Percentiles rank a stretch among this genome's conserved stretches.
phyloP scores from a whole-genome alignment of 345 rosid genomes.

The Populus deltoides region DNA sequence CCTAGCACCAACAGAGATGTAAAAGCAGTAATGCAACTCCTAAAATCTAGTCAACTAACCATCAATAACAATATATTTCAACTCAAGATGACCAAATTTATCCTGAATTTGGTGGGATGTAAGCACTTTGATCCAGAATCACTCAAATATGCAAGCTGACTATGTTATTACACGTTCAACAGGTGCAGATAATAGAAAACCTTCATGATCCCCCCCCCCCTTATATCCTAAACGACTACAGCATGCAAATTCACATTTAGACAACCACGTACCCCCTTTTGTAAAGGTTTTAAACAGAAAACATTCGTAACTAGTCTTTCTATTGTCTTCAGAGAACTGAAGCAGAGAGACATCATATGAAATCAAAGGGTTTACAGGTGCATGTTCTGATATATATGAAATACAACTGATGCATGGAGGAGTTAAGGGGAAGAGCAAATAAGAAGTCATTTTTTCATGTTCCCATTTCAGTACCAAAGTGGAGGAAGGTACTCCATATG shows the following conservation, averaged over 20 bases:
- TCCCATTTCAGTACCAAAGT: neutral
- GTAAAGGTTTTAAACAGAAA: too few relatives aligned
- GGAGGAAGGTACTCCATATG: neutral
- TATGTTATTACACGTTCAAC: too few relatives aligned
- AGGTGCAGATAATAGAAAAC: too few relatives aligned
- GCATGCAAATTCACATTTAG: too few relatives aligned
- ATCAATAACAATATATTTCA: too few relatives aligned
- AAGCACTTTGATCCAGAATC: too few relatives aligned
- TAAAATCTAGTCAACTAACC: neutral
- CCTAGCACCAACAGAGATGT: neutral
- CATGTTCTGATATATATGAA: neutral
- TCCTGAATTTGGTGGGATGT: neutral
- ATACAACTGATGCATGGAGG: neutral
- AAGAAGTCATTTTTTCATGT: neutral
- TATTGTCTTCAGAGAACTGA: neutral
- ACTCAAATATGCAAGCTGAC: too few relatives aligned
- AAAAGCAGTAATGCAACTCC: neutral
- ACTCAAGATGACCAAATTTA: neutral
- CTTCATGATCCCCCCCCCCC: too few relatives aligned
- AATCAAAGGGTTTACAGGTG: neutral
- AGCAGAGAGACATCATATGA: too few relatives aligned
- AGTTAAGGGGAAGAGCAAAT: neutral
- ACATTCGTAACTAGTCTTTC: too few relatives aligned
- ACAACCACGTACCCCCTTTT: too few relatives aligned
- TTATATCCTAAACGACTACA: too few relatives aligned